These are phyloP conservation scores for Pseudogymnoascus sp. DNA, from an alignment of 2,329 filamentous ascomycete species.

Conservation along the genomic window DNA sequence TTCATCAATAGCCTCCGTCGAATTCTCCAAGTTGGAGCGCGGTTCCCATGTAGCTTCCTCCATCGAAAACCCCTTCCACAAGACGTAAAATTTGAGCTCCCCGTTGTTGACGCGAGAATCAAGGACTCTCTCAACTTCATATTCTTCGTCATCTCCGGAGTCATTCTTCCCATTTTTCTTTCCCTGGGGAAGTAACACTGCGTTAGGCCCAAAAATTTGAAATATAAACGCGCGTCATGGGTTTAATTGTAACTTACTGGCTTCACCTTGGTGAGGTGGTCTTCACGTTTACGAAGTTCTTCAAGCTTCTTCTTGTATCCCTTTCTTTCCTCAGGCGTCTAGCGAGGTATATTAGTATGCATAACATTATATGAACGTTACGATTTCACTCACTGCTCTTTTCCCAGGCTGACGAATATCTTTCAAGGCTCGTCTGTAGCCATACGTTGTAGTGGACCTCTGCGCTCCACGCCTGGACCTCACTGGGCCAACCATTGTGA, in stretches of 20 bases:
- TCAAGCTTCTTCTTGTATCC: background rate
- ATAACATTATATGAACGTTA: background rate
- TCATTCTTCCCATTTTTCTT: background rate
- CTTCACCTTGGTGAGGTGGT: background rate
- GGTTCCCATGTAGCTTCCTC: constrained; percentile 17
- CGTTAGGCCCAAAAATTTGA: background rate
- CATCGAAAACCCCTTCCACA: constrained; percentile 15
- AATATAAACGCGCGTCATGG: background rate
- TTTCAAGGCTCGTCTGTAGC: background rate
- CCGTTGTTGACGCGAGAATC: constrained; percentile 10
- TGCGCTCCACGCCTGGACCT: background rate
- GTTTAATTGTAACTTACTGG: background rate
- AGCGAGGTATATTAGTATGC: background rate
- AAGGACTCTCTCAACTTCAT: constrained; percentile 15
- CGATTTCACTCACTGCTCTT: background rate
- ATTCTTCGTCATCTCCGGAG: constrained; percentile 4
- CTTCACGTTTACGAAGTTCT: background rate
- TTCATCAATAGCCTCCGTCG: constrained; percentile 7
- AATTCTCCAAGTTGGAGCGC: constrained; percentile 13
- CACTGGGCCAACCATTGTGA: background rate
- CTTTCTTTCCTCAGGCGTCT: background rate
- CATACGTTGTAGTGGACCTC: background rate
- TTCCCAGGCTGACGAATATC: background rate
- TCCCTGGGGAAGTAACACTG: background rate
- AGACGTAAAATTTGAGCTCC: constrained; percentile 12